phyloP scores from a whole-genome alignment of 805 yeast species.

The Ogataea saltuana region DNA sequence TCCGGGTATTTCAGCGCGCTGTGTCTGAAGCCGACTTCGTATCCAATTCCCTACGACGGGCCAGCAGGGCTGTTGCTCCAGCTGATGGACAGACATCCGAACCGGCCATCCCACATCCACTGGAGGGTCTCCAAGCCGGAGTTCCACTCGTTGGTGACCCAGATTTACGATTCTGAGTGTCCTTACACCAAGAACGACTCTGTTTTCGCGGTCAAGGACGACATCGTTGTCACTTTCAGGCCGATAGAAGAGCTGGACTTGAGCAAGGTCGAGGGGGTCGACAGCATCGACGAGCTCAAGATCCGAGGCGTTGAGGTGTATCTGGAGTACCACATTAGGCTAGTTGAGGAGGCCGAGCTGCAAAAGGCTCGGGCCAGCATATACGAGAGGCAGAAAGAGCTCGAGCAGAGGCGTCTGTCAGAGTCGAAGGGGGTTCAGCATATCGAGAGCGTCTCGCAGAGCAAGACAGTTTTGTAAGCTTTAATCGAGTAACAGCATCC shows the following conservation, averaged over 20 bases:
- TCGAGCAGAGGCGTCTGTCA: conserved; percentile 5
- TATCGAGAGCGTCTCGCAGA: neutral
- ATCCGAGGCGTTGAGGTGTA: conserved; percentile 21
- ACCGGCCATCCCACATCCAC: conserved; percentile 39
- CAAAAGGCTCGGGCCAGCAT: conserved; percentile 22
- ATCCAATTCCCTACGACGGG: conserved; percentile 43
- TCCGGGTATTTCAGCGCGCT: conserved; percentile 32
- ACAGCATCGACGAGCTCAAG: conserved; percentile 17
- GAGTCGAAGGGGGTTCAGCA: conserved; percentile 2
- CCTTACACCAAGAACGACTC: conserved; percentile 36
- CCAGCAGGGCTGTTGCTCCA: conserved; percentile 39
- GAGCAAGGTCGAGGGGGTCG: conserved; percentile 11
- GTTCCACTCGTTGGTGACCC: conserved; percentile 36
- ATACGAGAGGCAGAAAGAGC: conserved; percentile 11
- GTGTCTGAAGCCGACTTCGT: conserved; percentile 38
- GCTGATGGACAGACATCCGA: conserved; percentile 39
- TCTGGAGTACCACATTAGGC: conserved; percentile 25
- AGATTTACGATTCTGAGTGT: conserved; percentile 34
- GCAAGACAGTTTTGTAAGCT: neutral
- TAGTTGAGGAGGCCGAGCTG: conserved; percentile 24
- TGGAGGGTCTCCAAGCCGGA: conserved; percentile 31
- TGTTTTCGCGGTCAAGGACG: conserved; percentile 39
- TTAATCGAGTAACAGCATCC: no score
- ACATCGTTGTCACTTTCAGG: conserved; percentile 30
- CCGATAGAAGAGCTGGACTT: conserved; percentile 25